phyloP scores from a whole-genome alignment of 352 stramenopile species.

The Phytophthora capsici region DNA sequence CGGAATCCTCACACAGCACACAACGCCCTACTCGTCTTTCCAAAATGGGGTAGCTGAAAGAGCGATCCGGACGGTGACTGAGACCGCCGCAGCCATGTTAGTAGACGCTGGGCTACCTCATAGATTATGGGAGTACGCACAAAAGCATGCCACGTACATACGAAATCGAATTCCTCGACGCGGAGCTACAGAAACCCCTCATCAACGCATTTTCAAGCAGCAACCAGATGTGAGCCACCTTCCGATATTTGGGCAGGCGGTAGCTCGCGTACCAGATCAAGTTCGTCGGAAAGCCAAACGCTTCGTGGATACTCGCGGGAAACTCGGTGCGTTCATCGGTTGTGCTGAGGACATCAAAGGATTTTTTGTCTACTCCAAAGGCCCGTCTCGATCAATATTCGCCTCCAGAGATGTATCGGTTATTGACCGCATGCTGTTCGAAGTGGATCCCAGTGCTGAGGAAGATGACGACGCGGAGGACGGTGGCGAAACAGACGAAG shows the following conservation, averaged over 20 bases:
- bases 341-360: neutral
- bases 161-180: conserved; percentile 4
- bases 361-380: neutral
- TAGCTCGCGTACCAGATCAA: neutral
- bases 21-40: neutral
- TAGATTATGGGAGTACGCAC: conserved; percentile 6
- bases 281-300: neutral
- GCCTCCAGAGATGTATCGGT: neutral
- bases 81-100: conserved; percentile 6
- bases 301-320: neutral
- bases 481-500: too few relatives aligned
- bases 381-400: neutral
- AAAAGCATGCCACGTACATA: conserved; percentile 4
- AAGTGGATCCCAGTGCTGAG: neutral
- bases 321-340: neutral
- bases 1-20: conserved; percentile 1
- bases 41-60: conserved; percentile 12
- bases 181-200: neutral
- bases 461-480: too few relatives aligned
- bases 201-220: conserved; percentile 1
- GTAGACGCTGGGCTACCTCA: conserved; percentile 2
- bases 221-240: neutral
- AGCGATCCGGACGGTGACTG: conserved; percentile 2
- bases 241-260: conserved; percentile 4
- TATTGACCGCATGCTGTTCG: conserved; percentile 6